Percentiles rank a stretch among this genome's conserved stretches.
These are phyloP conservation scores for Monilinia laxa DNA, from an alignment of 2,329 filamentous ascomycete species.

Conservation along the genomic window DNA sequence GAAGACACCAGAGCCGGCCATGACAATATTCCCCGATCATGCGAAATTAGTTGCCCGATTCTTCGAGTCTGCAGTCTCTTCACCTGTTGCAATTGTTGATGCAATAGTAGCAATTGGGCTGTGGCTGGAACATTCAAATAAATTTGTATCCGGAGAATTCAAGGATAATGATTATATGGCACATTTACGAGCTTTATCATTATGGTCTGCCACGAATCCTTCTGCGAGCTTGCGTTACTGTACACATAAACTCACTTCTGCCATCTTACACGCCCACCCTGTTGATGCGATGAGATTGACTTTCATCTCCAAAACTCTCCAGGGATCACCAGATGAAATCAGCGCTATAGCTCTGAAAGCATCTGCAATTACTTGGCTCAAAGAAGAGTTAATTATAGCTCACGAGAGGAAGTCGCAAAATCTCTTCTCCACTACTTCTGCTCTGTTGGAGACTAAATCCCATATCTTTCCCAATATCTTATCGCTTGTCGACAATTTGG, in stretches of 20 bases:
- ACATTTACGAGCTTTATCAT: conserved; percentile 53
- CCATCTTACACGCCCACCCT: conserved; percentile 54
- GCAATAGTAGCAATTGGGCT: conserved; percentile 59
- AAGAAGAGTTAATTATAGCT: conserved; percentile 57
- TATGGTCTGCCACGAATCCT: conserved; percentile 43
- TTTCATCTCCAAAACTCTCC: conserved; percentile 63
- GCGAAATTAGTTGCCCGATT: conserved; percentile 54
- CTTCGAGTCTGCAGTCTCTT: conserved; percentile 50
- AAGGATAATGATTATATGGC: conserved; percentile 51
- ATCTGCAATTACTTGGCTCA: conserved; percentile 62
- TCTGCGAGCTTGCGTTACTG: conserved; percentile 42
- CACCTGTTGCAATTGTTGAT: conserved; percentile 54
- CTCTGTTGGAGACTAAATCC: conserved; percentile 60
- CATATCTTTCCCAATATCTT: conserved; percentile 58
- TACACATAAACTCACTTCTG: conserved; percentile 41
- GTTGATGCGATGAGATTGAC: conserved; percentile 57
- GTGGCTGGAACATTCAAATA: conserved; percentile 55
- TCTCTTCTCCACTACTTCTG: conserved; percentile 53
- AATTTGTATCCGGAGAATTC: conserved; percentile 43
- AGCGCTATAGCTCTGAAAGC: conserved; percentile 59
- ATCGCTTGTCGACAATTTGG: conserved; percentile 46
- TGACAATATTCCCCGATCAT: conserved; percentile 62
- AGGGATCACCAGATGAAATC: conserved; percentile 53
- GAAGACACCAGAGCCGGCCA: conserved; percentile 51
- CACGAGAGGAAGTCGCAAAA: conserved; percentile 39